These are phyloP conservation scores for Nannizziopsis arthrosporioides DNA, from an alignment of 2,329 filamentous ascomycete genomes.

Conservation along the genomic window DNA sequence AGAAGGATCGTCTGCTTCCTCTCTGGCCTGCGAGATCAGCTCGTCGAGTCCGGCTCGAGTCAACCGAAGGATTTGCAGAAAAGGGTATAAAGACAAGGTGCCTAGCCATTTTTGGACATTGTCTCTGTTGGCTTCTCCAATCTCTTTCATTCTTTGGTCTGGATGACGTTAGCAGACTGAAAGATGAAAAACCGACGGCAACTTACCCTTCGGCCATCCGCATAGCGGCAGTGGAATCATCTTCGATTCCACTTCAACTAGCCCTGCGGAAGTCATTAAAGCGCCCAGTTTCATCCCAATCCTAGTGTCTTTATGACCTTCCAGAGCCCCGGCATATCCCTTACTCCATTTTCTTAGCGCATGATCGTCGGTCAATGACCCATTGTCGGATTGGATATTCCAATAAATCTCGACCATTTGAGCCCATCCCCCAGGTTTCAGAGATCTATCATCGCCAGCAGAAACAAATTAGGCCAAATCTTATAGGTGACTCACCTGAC, in stretches of 20 bases:
- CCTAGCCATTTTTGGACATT: conserved; percentile 30
- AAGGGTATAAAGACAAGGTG: conserved; percentile 34
- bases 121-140: conserved; percentile 32
- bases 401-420: conserved; percentile 83
- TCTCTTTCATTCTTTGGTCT: conserved; percentile 34
- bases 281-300: conserved; percentile 49
- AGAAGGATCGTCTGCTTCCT: conserved; percentile 27
- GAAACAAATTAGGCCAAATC: not conserved
- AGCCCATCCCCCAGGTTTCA: conserved; percentile 69
- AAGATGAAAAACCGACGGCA: not conserved
- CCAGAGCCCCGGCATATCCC: conserved; percentile 50
- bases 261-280: conserved; percentile 51
- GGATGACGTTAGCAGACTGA: conserved; percentile 17
- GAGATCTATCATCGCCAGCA: conserved; percentile 35
- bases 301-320: conserved; percentile 55
- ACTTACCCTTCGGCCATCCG: conserved; percentile 55
- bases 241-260: conserved; percentile 54
- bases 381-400: conserved; percentile 76
- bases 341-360: conserved; percentile 56
- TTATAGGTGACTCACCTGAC: not conserved
- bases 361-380: conserved; percentile 56
- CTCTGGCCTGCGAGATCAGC: conserved; percentile 28
- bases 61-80: conserved; percentile 35
- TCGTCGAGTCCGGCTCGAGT: conserved; percentile 27
- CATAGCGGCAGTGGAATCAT: conserved; percentile 59